Evolutionary conservation across 2,329 filamentous ascomycete species (phyloP).

Genomic region (Pseudogymnoascus sp.): DNA sequence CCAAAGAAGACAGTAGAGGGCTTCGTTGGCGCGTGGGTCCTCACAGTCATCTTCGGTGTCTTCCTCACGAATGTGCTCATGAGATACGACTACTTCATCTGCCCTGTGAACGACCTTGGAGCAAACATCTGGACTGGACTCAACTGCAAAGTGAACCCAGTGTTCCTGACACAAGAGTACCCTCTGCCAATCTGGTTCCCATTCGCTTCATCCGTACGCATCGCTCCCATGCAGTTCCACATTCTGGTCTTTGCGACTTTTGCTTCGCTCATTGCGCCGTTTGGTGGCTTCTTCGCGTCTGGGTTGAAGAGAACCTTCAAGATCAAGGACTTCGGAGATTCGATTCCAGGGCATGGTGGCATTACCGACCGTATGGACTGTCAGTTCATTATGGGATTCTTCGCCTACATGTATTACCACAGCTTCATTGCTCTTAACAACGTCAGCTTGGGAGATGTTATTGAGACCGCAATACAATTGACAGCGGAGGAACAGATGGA

Average conservation of each 20-base stretch:
- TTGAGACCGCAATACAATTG: slow-evolving; percentile 84
- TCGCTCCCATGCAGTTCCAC: slow-evolving; percentile 89
- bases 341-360: slow-evolving; percentile 92
- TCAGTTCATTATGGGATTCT: slow-evolving; percentile 99
- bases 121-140: slow-evolving; percentile 89
- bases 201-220: slow-evolving; percentile 61
- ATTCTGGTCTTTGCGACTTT: slow-evolving; percentile 86
- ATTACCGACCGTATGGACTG: slow-evolving; percentile 99
- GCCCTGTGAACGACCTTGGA: slow-evolving; percentile 91
- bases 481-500: slow-evolving; percentile 84
- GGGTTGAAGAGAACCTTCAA: slow-evolving; percentile 98
- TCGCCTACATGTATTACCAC: slow-evolving; percentile 97
- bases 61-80: slow-evolving; percentile 76
- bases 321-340: slow-evolving; percentile 99
- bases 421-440: slow-evolving; percentile 91
- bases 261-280: slow-evolving; percentile 91
- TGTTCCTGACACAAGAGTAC: slow-evolving; percentile 75
- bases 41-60: slow-evolving; percentile 82
- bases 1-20: slow-evolving; percentile 99
- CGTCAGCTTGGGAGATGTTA: slow-evolving; percentile 74
- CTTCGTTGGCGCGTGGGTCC: slow-evolving; percentile 93
- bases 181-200: slow-evolving; percentile 67
- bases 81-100: slow-evolving; percentile 95
- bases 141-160: slow-evolving; percentile 83
- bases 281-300: slow-evolving; percentile 96